Conservation (phyloP, 495 filamentous ascomycete species). For the Chaetomium cochliodes region DNA sequence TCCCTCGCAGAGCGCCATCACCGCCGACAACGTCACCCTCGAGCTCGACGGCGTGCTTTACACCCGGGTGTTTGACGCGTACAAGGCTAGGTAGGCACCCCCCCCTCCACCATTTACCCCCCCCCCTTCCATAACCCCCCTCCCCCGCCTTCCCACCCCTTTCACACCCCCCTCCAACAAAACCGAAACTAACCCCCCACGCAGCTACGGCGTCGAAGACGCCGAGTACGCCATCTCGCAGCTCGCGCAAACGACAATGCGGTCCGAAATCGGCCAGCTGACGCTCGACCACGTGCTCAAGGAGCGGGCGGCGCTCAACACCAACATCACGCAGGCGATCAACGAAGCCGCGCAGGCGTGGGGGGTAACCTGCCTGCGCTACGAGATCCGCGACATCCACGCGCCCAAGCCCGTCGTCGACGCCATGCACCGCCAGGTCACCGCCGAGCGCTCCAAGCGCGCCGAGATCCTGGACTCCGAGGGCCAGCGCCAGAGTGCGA, state of each 20-base stretch:
- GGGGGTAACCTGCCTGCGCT: constrained; percentile 93
- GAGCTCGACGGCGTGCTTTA: constrained; percentile 95
- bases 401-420: constrained; percentile 88
- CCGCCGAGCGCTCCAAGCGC: constrained; percentile 91
- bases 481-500: constrained; percentile 91
- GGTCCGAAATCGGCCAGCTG: constrained; percentile 93
- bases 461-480: constrained; percentile 97
- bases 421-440: constrained; percentile 98
- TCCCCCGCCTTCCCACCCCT: not conserved
- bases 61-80: constrained; percentile 93
- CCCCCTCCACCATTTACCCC: constrained; percentile 1
- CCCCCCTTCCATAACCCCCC: not conserved
- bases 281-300: constrained; percentile 96
- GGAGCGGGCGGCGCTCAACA: constrained; percentile 91
- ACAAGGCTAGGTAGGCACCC: constrained; percentile 76
- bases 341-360: constrained; percentile 96
- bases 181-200: constrained; percentile 18
- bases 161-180: constrained; percentile 11
- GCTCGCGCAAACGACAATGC: constrained; percentile 97
- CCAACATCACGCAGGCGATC: constrained; percentile 95
- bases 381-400: constrained; percentile 98
- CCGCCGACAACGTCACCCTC: constrained; percentile 94
- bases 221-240: constrained; percentile 98
- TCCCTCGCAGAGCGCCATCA: constrained; percentile 90
- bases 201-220: constrained; percentile 94